Evolutionary conservation across 2,329 filamentous ascomycete species (phyloP), one percentile per base, ranked within the genome.

Genomic region (Diaporthe velutina): DNA sequence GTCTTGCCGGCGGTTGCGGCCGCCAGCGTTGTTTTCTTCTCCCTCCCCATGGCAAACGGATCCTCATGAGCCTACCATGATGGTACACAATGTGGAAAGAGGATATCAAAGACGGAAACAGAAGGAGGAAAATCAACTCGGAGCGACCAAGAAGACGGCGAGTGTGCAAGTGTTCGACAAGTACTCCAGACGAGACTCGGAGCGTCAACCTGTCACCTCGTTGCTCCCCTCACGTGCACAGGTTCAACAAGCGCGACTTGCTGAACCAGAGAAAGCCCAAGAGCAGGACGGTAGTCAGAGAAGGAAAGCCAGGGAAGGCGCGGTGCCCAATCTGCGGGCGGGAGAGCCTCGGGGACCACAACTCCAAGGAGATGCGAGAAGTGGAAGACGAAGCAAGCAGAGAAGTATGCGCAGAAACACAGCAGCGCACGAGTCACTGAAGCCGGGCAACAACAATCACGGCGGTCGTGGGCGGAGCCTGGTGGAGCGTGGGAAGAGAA

Each of bases 31-130:
- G 54, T 70, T 71, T 76, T 80, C 75, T 80, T 81, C 60, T 81
- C 78, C 77, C 79, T 79, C 73, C 78, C 80, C 82, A 82, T 83
- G 70, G 50, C 55, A 78, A 73, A 58, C 45, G 38, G 57, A 54
- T 66, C 28, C 52, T 76, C 76, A 79, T 52, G 76, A 72, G 73
- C 79, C 79, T 78, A 79, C 76, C 80, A 79, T 81, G 58, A 52
- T 64, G 38, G 64, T 60, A 58, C 25, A 54, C 57, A 42, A 55
- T 64, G 57, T 64, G 33, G 57, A 50, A 58, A 52, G 61, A 71
- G 35, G 54, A 17, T 70, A 57, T 40, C 22, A 45, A 67, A 7
- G 55, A 30, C 60, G 48, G 57, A 22, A 33, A 55, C 13, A 70
- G 57, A 71, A 50, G 70, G 50, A 50, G 58, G 40, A 22, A 60